Evolutionary conservation across 1,284 basidiomycete genomes (phyloP).

Genomic region (Filobasidium uniguttulatum): DNA sequence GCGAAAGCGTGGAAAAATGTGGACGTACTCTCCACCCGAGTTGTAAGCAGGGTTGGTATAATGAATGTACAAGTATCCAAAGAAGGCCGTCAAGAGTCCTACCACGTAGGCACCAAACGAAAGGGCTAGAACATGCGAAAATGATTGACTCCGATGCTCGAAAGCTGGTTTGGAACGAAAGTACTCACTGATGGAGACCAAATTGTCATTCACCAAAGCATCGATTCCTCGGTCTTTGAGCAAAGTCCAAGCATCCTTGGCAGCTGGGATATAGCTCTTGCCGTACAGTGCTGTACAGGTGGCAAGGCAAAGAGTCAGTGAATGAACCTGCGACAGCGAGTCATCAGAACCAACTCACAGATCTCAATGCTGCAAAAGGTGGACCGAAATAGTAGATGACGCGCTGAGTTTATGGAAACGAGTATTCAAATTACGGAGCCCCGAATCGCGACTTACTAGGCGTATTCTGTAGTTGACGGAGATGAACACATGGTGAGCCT

Average conservation of each 20-base stretch:
- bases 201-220: slow-evolving; percentile 69
- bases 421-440: not conserved
- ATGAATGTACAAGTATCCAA: slow-evolving; percentile 66
- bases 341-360: slow-evolving; percentile 18
- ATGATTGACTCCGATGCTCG: not conserved
- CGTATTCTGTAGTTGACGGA: slow-evolving; percentile 41
- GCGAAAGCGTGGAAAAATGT: not conserved
- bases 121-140: slow-evolving; percentile 41
- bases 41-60: slow-evolving; percentile 58
- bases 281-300: slow-evolving; percentile 56
- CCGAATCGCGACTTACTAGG: slow-evolving; percentile 11
- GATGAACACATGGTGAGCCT: not conserved
- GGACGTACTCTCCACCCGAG: slow-evolving; percentile 42
- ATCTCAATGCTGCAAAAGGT: slow-evolving; percentile 54
- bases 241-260: slow-evolving; percentile 78
- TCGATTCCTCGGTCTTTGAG: slow-evolving; percentile 74
- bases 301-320: slow-evolving; percentile 3
- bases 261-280: slow-evolving; percentile 70
- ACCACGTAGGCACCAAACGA: slow-evolving; percentile 63
- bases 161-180: slow-evolving; percentile 11
- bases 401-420: too few species aligned
- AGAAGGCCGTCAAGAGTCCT: slow-evolving; percentile 48
- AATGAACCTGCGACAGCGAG: not conserved
- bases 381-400: too few species aligned
- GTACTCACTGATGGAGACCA: slow-evolving; percentile 59